Percentiles rank a stretch among this genome's conserved stretches.
Evolutionary conservation across 768 basidiomycete genomes (phyloP).

Genomic region (Podaxis pistillaris): DNA sequence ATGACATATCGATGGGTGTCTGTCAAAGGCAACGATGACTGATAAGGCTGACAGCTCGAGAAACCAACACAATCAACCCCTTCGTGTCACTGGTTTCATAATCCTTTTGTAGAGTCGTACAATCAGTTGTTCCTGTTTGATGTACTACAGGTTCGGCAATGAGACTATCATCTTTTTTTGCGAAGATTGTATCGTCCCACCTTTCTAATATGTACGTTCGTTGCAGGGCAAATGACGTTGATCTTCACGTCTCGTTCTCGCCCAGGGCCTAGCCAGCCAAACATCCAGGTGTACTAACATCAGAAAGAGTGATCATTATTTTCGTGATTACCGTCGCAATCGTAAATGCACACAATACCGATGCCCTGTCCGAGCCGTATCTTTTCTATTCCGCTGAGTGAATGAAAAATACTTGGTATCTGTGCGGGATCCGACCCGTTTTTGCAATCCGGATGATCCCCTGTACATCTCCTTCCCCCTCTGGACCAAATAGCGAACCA

Average conservation of each 20-base stretch:
- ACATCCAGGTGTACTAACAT: slow-evolving; percentile 75
- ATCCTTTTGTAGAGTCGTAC: slow-evolving; percentile 68
- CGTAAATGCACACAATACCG: slow-evolving; percentile 55
- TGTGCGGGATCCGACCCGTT: slow-evolving; percentile 50
- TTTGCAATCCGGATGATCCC: slow-evolving; percentile 81
- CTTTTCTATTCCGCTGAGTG: slow-evolving; percentile 36
- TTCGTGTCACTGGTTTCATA: slow-evolving; percentile 48
- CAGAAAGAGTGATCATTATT: slow-evolving; percentile 2
- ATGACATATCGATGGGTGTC: too few relatives aligned
- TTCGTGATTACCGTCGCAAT: background rate
- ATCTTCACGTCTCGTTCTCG: slow-evolving; percentile 71
- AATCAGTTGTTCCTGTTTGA: slow-evolving; percentile 66
- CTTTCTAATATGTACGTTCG: slow-evolving; percentile 86
- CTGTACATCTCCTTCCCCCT: slow-evolving; percentile 25
- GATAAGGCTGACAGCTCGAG: too few relatives aligned
- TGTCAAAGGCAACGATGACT: too few relatives aligned
- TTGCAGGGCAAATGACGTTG: slow-evolving; percentile 84
- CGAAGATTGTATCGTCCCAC: slow-evolving; percentile 29
- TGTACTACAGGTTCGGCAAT: slow-evolving; percentile 54
- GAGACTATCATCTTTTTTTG: background rate
- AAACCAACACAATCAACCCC: too few relatives aligned
- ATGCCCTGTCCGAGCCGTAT: slow-evolving; percentile 54
- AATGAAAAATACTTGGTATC: slow-evolving; percentile 35
- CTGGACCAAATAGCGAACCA: slow-evolving; percentile 52
- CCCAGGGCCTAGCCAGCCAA: slow-evolving; percentile 59